phyloP scores from a whole-genome alignment of 2,329 filamentous ascomycete genomes.

The Beauveria australis region DNA sequence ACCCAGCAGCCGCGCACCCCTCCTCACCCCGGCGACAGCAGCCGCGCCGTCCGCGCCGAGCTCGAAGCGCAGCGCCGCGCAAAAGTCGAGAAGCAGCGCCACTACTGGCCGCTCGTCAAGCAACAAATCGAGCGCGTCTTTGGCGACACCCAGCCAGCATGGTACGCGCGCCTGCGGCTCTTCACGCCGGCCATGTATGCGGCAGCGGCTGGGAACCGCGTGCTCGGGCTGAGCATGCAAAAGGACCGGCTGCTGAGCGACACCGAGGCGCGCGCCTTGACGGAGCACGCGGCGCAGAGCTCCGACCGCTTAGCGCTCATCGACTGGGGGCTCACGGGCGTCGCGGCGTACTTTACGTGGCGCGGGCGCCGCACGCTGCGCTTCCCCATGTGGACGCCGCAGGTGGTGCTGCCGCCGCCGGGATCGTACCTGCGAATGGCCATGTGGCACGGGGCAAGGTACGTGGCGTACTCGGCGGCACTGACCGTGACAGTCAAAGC shows the following conservation, averaged over 20 bases:
- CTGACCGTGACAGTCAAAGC: constrained; percentile 19
- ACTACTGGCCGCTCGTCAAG: constrained; percentile 22
- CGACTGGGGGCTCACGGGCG: constrained; percentile 19
- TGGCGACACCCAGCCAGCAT: constrained; percentile 20
- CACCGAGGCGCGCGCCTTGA: constrained; percentile 27
- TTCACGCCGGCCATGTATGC: constrained; percentile 21
- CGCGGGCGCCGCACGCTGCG: constrained; percentile 25
- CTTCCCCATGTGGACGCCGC: constrained; percentile 33
- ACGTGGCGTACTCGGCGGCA: constrained; percentile 24
- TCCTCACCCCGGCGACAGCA: constrained; percentile 7
- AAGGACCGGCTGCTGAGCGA: constrained; percentile 26
- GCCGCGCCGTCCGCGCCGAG: constrained; percentile 20
- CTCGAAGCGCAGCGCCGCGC: constrained; percentile 26
- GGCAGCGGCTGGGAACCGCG: constrained; percentile 20
- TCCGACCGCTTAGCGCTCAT: constrained; percentile 25
- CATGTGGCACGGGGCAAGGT: constrained; percentile 30
- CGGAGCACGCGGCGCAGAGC: constrained; percentile 24
- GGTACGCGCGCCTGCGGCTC: constrained; percentile 24
- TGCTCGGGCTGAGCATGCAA: constrained; percentile 22
- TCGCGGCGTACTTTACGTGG: constrained; percentile 20
- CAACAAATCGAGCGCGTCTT: constrained; percentile 25
- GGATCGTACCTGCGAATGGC: constrained; percentile 18
- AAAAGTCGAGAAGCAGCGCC: constrained; percentile 20
- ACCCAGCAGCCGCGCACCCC: neutral
- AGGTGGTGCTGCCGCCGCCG: constrained; percentile 24